Conservation (phyloP, 805 yeast genomes). For the Hemisphaericaspora nanyangensis region DNA sequence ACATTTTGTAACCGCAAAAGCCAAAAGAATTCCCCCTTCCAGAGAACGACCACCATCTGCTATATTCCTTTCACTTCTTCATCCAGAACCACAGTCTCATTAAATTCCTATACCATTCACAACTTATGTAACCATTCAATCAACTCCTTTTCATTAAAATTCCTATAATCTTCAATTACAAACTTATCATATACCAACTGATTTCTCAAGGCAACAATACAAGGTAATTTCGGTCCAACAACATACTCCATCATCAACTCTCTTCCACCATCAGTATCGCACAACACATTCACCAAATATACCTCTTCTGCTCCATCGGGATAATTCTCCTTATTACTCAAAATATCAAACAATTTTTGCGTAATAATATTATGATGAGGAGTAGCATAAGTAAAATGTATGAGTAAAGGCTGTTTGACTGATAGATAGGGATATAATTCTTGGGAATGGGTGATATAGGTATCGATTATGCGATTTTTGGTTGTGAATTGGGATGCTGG, state of each 20-base stretch:
- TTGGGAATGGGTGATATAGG: constrained; percentile 46
- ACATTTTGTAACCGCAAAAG: too few relatives aligned
- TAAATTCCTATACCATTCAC: too few relatives aligned
- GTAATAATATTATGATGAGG: constrained; percentile 59
- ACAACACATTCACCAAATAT: constrained; percentile 66
- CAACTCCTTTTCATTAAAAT: constrained; percentile 26
- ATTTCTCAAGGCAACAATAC: constrained; percentile 61
- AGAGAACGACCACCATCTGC: too few relatives aligned
- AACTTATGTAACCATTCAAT: constrained; percentile 13
- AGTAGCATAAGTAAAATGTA: constrained; percentile 75
- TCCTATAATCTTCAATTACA: background rate
- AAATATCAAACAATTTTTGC: constrained; percentile 44
- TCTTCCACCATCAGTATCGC: constrained; percentile 61
- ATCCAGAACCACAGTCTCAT: too few relatives aligned
- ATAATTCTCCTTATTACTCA: constrained; percentile 19
- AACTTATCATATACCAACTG: constrained; percentile 48
- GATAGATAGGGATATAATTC: constrained; percentile 57
- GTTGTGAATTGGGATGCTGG: constrained; percentile 33
- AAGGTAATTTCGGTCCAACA: constrained; percentile 52
- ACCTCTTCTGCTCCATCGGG: constrained; percentile 31
- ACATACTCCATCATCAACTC: constrained; percentile 56
- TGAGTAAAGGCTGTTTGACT: constrained; percentile 56
- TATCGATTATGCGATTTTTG: constrained; percentile 34
- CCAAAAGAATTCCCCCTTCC: too few relatives aligned
- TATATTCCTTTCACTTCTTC: too few relatives aligned